A percentile compares a stretch with the other conserved stretches of the same genome.
These are phyloP conservation scores for Volvariella volvacea DNA, from an alignment of 1,284 basidiomycete genomes.

Conservation along the genomic window DNA sequence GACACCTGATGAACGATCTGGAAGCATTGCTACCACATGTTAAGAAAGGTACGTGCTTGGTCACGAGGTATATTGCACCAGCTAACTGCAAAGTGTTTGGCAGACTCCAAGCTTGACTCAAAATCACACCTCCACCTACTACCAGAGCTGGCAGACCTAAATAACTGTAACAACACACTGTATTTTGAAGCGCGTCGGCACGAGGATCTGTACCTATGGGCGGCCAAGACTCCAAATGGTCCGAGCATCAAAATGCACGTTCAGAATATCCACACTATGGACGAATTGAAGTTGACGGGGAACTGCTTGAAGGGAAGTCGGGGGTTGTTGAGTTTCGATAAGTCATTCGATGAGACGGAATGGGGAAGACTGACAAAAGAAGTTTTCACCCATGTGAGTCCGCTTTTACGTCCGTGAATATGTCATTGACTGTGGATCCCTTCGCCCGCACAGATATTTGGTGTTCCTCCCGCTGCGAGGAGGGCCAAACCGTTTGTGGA, in stretches of 20 bases:
- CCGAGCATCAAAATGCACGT: slow-evolving; percentile 97
- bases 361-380: slow-evolving; percentile 92
- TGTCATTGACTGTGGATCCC: slow-evolving; percentile 5
- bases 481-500: slow-evolving; percentile 97
- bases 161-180: slow-evolving; percentile 97
- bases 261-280: slow-evolving; percentile 99
- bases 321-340: slow-evolving; percentile 90
- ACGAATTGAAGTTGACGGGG: slow-evolving; percentile 99
- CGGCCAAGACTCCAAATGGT: slow-evolving; percentile 95
- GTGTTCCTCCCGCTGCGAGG: slow-evolving; percentile 85
- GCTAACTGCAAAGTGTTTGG: slow-evolving; percentile 1
- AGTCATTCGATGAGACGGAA: slow-evolving; percentile 83
- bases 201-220: slow-evolving; percentile 97
- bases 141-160: slow-evolving; percentile 95
- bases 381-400: slow-evolving; percentile 89
- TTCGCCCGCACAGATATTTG: slow-evolving; percentile 72
- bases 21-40: slow-evolving; percentile 89
- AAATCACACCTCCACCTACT: slow-evolving; percentile 93
- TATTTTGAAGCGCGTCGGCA: slow-evolving; percentile 97
- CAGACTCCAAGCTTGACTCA: slow-evolving; percentile 95
- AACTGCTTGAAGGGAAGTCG: slow-evolving; percentile 97
- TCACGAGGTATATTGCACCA: slow-evolving; percentile 7
- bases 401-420: too few relatives aligned
- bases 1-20: slow-evolving; percentile 95
- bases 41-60: slow-evolving; percentile 78